Base-by-base conservation (phyloP, 257 asterid genomes). In the Marsdenia floribunda region DNA sequence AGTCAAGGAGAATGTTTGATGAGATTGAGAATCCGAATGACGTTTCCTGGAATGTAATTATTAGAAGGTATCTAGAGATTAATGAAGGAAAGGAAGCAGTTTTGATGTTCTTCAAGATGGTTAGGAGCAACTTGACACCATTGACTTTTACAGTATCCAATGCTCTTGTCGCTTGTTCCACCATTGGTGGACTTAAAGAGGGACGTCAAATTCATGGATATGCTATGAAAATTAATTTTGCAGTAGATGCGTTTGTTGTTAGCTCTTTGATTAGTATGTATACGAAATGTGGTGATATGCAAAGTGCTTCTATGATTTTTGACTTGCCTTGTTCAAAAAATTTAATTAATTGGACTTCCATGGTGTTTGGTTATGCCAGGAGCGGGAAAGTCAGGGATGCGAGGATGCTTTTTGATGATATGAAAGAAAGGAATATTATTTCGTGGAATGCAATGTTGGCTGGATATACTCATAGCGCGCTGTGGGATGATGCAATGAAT, bases 381-480 rank as follows among this genome's bases (percentile, higher is more conserved):
- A 83, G 75, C 21, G 93, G 96, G 66, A 84, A 81, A 80, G 70
- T 79, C 66, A 68, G 59, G 38, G 85, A 86, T 75, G 96, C 93
- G 6, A 76, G 96, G 73, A 82, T 78, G 52, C 69, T 92, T 75
- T 92, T 92, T 29, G 83, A 92, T 83, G 81, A 81, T 73, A 90
- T 90, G 95, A 89, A 91, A 10, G 90, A 86, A 37, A 80, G 90
- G 59, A 87, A 82, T 3, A 85, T 84, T 24, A 78, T 87, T 70
- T 83, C 97, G 38, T 90, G 97, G 97, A 92, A 92, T 60, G 92
- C 88, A 57, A 90, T 92, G 96, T 76, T 92, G 77, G 86, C 93
- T 1, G 91, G 96, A 55, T 92, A 92, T 77, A 80, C 84, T 10
- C 85, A 76, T 59, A 73, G 14, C 68, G 80, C 58, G 19, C 72